These are phyloP conservation scores for Chrysosporium queenslandicum DNA, from an alignment of 2,329 filamentous ascomycete genomes.

Conservation along the genomic window DNA sequence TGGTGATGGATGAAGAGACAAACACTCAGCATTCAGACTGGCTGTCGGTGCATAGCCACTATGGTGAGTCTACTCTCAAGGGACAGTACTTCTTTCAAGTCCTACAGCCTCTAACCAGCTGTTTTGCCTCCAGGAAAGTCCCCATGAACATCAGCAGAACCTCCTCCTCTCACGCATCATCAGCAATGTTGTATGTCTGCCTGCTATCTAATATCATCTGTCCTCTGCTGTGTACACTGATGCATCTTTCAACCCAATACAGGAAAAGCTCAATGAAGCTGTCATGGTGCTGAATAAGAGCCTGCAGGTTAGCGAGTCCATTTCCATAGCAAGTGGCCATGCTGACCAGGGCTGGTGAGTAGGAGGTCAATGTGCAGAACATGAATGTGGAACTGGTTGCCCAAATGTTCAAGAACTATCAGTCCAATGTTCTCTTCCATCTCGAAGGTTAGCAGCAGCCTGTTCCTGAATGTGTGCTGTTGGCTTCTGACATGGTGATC, in stretches of 20 bases:
- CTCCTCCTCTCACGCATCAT: slow-evolving; percentile 89
- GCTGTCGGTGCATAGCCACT: neutral
- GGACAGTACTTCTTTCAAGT: neutral
- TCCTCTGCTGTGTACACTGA: neutral
- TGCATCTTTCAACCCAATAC: neutral
- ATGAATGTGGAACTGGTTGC: slow-evolving; percentile 98
- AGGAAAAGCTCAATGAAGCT: slow-evolving; percentile 97
- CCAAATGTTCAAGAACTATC: slow-evolving; percentile 99
- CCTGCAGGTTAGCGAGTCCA: slow-evolving; percentile 54
- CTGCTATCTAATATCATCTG: neutral
- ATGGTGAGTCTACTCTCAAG: neutral
- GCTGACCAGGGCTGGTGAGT: neutral
- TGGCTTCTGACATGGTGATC: too few species aligned
- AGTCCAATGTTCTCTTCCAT: slow-evolving; percentile 94
- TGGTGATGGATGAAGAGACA: neutral
- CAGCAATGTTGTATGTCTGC: slow-evolving; percentile 74
- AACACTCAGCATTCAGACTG: too few species aligned
- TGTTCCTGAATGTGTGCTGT: too few species aligned
- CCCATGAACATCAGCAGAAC: slow-evolving; percentile 95
- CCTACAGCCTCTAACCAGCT: neutral
- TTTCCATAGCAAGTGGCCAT: neutral
- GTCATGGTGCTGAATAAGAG: slow-evolving; percentile 86
- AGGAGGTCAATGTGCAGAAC: slow-evolving; percentile 98
- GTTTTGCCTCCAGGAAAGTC: slow-evolving; percentile 59
- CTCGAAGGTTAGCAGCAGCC: slow-evolving; percentile 61